Base-by-base conservation (phyloP, 2,329 filamentous ascomycete species). In the Penicillium sp. region DNA sequence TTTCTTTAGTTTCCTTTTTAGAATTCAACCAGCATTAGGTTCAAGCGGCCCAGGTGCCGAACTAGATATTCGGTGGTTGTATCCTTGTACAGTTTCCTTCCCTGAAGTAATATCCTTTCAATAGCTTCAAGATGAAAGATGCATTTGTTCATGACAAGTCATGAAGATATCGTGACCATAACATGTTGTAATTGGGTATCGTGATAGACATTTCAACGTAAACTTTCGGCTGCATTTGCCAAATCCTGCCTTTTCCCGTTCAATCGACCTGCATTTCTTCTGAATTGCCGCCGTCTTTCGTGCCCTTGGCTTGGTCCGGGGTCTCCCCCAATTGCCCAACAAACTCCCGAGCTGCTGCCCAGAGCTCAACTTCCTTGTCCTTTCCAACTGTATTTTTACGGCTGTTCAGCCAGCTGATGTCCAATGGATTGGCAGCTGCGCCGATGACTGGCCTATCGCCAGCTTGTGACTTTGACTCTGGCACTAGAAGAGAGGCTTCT, bases 391-490 rank as follows among this genome's bases (percentile, higher is more conserved):
- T 82, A 47, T 85, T 83, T 44, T 85, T 86, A 40, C 86, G 76
- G 54, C 85, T 89, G 59, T 95, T 96, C 53, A 96, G 66, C 78
- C 85, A 90, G 20, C 89, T 89, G 10, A 93, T 82, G 58, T 95
- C 89, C 36, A 95, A 70, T 68, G 26, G 79, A 71, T 58, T 78
- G 67, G 48, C 50, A 31, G 44, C 44, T 6, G 25, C 35, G 7
- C 55, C 59, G 35, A 49, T 60, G 42, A 43, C 56, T 8, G 53
- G 45, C 12, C 55, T 43, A 30, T 67, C 59, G 3, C 55, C 54
- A 10, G 61, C 51, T 18, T 56, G 53, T 2, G 60, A 51, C 8
- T 56, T 50, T 15, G 61, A 57, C 15, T 73, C 66, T 3, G 71
- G 59, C 1, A 69, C 57, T 51, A 93, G 77, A 45, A 93, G 85